These are phyloP conservation scores for Pythium oligandrum DNA, from an alignment of 352 stramenopile genomes.

Conservation along the genomic window DNA sequence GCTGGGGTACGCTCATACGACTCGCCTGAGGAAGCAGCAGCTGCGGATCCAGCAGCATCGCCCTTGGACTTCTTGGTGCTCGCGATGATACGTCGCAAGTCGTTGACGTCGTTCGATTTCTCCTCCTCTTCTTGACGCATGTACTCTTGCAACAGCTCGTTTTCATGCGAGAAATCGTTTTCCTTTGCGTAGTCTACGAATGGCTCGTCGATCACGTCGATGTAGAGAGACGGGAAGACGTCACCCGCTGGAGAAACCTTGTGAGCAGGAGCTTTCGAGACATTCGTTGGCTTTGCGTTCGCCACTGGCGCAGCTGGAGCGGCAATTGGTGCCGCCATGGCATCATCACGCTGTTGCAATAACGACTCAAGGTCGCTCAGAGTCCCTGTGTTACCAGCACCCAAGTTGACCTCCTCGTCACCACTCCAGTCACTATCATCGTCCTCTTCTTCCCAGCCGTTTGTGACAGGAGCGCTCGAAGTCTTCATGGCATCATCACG, in stretches of 20 bases:
- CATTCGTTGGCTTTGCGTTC: not conserved
- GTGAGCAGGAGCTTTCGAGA: too few relatives aligned
- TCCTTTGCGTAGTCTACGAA: slow-evolving; percentile 60
- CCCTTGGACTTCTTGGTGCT: slow-evolving; percentile 42
- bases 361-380: too few relatives aligned
- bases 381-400: too few relatives aligned
- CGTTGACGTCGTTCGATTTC: slow-evolving; percentile 57
- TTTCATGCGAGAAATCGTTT: slow-evolving; percentile 69
- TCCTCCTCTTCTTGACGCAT: slow-evolving; percentile 79
- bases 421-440: too few relatives aligned
- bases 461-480: too few relatives aligned
- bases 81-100: slow-evolving; percentile 54
- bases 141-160: slow-evolving; percentile 69
- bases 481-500: slow-evolving; percentile 54
- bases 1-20: slow-evolving; percentile 81
- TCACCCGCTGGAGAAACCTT: not conserved
- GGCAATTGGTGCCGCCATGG: slow-evolving; percentile 1
- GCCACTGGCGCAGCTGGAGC: not conserved
- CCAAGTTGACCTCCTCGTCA: too few relatives aligned
- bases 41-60: slow-evolving; percentile 3
- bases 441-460: too few relatives aligned
- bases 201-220: slow-evolving; percentile 76
- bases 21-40: slow-evolving; percentile 31
- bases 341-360: too few relatives aligned
- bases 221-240: slow-evolving; percentile 50